Evolutionary conservation across 192 early-diverging fungal species (phyloP).

Genomic region (Umbelopsis sp.): DNA sequence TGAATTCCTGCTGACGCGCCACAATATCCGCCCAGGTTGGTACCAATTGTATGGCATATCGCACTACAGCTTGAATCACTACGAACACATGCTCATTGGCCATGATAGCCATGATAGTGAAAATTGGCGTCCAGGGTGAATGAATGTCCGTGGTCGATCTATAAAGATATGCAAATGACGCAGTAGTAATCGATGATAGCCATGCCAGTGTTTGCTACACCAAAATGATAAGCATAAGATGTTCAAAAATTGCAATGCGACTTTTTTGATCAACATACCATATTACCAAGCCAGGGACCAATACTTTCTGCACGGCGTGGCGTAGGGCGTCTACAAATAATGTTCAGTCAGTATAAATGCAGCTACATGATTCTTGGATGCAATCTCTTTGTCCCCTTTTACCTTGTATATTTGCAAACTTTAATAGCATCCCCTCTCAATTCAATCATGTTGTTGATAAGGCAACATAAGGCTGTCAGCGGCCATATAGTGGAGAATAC

Average conservation of each 20-base stretch:
- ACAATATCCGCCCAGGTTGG: slow-evolving; percentile 37
- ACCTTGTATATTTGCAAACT: slow-evolving; percentile 73
- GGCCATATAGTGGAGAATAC: slow-evolving; percentile 89
- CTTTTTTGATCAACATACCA: slow-evolving; percentile 24
- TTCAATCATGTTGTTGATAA: slow-evolving; percentile 93
- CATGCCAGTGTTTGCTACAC: slow-evolving; percentile 46
- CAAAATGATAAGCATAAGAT: slow-evolving; percentile 6
- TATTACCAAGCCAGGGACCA: slow-evolving; percentile 43
- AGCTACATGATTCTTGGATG: background rate
- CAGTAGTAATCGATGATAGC: slow-evolving; percentile 63
- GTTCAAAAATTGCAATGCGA: background rate
- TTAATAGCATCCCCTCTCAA: slow-evolving; percentile 91
- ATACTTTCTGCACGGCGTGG: slow-evolving; percentile 38
- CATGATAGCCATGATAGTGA: slow-evolving; percentile 34
- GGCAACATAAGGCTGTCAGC: slow-evolving; percentile 75
- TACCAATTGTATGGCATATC: slow-evolving; percentile 22
- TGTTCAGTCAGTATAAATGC: slow-evolving; percentile 13
- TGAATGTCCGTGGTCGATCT: slow-evolving; percentile 42
- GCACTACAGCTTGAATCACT: slow-evolving; percentile 23
- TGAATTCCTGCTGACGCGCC: slow-evolving; percentile 41
- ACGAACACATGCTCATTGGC: slow-evolving; percentile 44
- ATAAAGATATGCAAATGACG: slow-evolving; percentile 59
- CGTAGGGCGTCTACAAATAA: slow-evolving; percentile 33
- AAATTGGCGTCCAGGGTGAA: slow-evolving; percentile 36
- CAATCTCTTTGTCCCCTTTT: background rate